phyloP scores from a whole-genome alignment of 306 rosid genomes.

The Carpinus viminea region DNA sequence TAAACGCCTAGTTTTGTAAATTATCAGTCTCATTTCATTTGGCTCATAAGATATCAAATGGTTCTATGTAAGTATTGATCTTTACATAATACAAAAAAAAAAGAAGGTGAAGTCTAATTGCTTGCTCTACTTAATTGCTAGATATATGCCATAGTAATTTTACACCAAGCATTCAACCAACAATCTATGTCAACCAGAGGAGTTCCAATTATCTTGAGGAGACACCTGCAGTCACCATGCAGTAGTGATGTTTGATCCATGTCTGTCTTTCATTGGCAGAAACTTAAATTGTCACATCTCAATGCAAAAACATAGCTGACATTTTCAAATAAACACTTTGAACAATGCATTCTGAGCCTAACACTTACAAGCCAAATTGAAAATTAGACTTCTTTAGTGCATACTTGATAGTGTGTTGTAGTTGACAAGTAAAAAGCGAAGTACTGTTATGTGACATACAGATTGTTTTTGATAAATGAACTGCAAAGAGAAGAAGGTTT shows the following conservation, averaged over 20 bases:
- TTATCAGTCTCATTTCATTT: neutral
- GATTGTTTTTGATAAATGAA: slow-evolving; percentile 3
- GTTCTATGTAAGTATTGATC: neutral
- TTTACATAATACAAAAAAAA: neutral
- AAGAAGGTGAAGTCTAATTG: neutral
- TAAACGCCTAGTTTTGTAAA: neutral
- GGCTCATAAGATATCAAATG: neutral
- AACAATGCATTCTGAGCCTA: slow-evolving; percentile 12
- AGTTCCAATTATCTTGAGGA: slow-evolving; percentile 17
- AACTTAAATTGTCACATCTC: neutral
- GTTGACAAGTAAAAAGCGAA: slow-evolving; percentile 20
- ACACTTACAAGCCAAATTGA: neutral
- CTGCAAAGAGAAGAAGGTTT: slow-evolving; percentile 18
- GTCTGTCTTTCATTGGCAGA: slow-evolving; percentile 4
- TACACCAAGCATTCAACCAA: neutral
- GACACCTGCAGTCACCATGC: neutral
- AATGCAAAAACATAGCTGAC: neutral
- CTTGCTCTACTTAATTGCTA: neutral
- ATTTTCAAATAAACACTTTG: neutral
- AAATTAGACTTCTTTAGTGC: too few species aligned
- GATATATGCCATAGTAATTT: neutral
- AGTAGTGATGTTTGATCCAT: slow-evolving; percentile 15
- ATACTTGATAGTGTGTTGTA: slow-evolving; percentile 14
- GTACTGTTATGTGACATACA: neutral
- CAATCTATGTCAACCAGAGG: neutral